Evolutionary conservation across 768 basidiomycete species (phyloP), one percentile per base, ranked within the genome.

Genomic region (Coprinellus micaceus): DNA sequence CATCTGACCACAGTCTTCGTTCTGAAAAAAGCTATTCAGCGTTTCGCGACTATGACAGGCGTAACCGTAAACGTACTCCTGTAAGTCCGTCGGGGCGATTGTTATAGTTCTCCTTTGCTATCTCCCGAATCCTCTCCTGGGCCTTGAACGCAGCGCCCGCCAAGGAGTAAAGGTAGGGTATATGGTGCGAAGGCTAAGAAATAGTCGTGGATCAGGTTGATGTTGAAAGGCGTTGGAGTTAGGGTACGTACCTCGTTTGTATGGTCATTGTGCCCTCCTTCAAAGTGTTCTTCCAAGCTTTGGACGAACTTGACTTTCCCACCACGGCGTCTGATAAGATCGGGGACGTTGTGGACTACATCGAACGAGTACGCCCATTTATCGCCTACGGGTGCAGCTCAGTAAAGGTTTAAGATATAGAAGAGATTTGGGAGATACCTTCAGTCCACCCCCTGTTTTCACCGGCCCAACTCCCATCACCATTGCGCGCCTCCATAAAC

Each of bases 1-100:
- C 91, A 93, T 93, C 66, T 94, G 91, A 1, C 91, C 90, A 60
- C 90, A 92, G 64, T 94, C 91, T 66, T 94, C 91, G 62, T 93
- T 94, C 86, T 91, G 58, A 21, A 4, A 7, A 43, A 43, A 15
- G 6, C n/a, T 6, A 33, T 33, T 33, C 33, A 33, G 33, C n/a
- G n/a, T n/a, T n/a, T n/a, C n/a, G n/a, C n/a, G n/a, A n/a, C n/a
- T n/a, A n/a, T n/a, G n/a, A n/a, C n/a, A n/a, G n/a, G n/a, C n/a
- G n/a, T n/a, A n/a, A n/a, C n/a, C n/a, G n/a, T n/a, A n/a, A 13
- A 69, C 79, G 21, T 64, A 89, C 89, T 15, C 90, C 90, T 4
- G 88, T 83, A 3, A 94, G 72, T 1, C 91, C 91, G 37, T 75
- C 80, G 0, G 84, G 76, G 0, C 86, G 83, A 45, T 81, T 79